These are phyloP conservation scores for Caryocar brasiliense DNA, from an alignment of 441 rosid genomes.

Conservation along the genomic window DNA sequence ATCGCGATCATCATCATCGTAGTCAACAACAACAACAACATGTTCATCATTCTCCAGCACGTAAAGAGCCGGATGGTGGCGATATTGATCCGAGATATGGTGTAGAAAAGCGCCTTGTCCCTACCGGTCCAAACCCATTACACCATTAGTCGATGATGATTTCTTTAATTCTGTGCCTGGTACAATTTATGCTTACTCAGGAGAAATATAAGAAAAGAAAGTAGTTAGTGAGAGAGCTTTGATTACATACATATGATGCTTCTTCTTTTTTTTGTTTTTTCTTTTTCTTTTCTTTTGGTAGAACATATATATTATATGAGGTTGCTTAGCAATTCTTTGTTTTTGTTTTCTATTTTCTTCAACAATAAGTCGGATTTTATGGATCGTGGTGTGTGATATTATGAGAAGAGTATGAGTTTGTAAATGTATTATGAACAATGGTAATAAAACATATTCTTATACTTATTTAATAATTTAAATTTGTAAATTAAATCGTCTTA, in stretches of 20 bases:
- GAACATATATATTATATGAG: too few relatives aligned
- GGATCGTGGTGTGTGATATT: conserved; percentile 2
- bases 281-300: background rate
- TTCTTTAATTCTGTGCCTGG: conserved; percentile 1
- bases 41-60: conserved; percentile 9
- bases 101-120: conserved; percentile 76
- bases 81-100: conserved; percentile 80
- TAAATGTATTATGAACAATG: conserved; percentile 5
- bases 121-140: conserved; percentile 84
- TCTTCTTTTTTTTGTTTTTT: background rate
- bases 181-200: conserved; percentile 12
- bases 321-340: too few relatives aligned
- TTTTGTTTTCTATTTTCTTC: background rate
- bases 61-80: conserved; percentile 3
- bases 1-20: too few relatives aligned
- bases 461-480: too few relatives aligned
- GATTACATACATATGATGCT: background rate
- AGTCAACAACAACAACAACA: conserved; percentile 10
- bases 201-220: background rate
- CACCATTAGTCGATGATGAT: conserved; percentile 51
- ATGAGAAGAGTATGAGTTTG: conserved; percentile 7
- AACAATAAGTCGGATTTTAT: background rate
- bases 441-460: too few relatives aligned
- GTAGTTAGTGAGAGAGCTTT: conserved; percentile 12
- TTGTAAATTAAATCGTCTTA: too few relatives aligned